Conservation (phyloP, 2,329 filamentous ascomycete species). For the Aureobasidium subglaciale region DNA sequence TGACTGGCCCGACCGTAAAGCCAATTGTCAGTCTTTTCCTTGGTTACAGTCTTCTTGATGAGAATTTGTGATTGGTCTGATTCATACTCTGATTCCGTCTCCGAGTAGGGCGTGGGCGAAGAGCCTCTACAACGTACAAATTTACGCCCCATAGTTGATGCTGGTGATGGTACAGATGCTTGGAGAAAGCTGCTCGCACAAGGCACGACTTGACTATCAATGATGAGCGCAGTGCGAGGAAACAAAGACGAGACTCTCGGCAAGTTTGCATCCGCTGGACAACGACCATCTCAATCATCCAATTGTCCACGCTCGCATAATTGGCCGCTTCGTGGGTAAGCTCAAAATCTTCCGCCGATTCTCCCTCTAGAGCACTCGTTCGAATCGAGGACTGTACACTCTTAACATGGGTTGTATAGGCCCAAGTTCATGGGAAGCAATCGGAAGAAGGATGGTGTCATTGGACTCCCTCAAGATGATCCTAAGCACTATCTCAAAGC, state of each 20-base stretch:
- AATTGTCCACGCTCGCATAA: too few relatives aligned
- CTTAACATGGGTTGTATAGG: too few relatives aligned
- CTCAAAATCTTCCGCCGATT: too few relatives aligned
- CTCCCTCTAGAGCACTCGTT: too few relatives aligned
- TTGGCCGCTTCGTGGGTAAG: too few relatives aligned
- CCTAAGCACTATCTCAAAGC: too few relatives aligned
- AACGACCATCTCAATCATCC: background rate
- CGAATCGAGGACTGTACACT: too few relatives aligned
- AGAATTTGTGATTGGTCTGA: background rate
- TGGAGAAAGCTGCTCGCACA: background rate
- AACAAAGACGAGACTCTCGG: background rate
- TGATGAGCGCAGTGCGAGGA: too few relatives aligned
- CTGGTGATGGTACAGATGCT: background rate
- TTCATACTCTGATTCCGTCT: background rate
- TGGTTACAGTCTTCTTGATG: slow-evolving; percentile 4
- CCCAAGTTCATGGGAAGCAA: too few relatives aligned
- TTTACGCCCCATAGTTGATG: background rate
- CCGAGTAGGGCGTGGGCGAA: background rate
- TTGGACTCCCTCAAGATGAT: too few relatives aligned
- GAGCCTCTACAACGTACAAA: background rate
- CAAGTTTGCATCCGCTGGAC: background rate
- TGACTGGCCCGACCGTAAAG: background rate
- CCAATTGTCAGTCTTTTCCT: slow-evolving; percentile 6
- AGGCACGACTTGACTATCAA: background rate
- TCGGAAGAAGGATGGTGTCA: too few relatives aligned